Conservation (phyloP, 2,329 filamentous ascomycete species). For the Colletotrichum kahawae region DNA sequence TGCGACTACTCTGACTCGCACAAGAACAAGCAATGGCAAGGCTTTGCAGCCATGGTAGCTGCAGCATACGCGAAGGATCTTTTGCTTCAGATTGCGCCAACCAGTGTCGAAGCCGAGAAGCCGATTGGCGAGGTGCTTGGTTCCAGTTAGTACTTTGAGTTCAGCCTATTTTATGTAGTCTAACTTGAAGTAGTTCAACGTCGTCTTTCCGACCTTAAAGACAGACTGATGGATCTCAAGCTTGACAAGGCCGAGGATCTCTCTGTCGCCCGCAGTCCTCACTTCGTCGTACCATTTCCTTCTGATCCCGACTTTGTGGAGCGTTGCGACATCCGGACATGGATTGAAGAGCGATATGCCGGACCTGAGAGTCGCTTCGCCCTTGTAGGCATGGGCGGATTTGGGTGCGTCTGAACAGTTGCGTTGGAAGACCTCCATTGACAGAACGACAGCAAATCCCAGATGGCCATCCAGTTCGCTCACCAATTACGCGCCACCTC, state of each 20-base stretch:
- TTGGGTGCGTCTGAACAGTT: conserved; percentile 1
- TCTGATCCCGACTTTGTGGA: conserved; percentile 19
- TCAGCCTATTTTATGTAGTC: neutral
- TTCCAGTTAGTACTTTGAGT: neutral
- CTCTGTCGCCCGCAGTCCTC: neutral
- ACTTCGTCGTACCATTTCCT: conserved; percentile 18
- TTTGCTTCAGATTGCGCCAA: neutral
- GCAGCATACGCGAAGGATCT: conserved; percentile 30
- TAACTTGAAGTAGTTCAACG: neutral
- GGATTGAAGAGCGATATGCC: conserved; percentile 5
- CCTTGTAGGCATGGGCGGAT: conserved; percentile 18
- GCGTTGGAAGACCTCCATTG: neutral
- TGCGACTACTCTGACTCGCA: conserved; percentile 47
- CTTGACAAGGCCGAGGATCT: neutral
- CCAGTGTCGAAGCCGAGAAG: neutral
- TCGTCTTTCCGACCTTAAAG: neutral
- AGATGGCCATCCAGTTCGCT: conserved; percentile 24
- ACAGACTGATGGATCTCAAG: neutral
- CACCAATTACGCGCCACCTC: neutral
- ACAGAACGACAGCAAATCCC: conserved; percentile 21
- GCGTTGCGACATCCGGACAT: neutral
- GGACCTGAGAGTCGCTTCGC: neutral
- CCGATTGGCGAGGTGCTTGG: neutral
- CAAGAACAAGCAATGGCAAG: conserved; percentile 42
- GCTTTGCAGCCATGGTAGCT: conserved; percentile 37